These are phyloP conservation scores for Dovyalis caffra DNA, from an alignment of 345 rosid genomes.

Conservation along the genomic window DNA sequence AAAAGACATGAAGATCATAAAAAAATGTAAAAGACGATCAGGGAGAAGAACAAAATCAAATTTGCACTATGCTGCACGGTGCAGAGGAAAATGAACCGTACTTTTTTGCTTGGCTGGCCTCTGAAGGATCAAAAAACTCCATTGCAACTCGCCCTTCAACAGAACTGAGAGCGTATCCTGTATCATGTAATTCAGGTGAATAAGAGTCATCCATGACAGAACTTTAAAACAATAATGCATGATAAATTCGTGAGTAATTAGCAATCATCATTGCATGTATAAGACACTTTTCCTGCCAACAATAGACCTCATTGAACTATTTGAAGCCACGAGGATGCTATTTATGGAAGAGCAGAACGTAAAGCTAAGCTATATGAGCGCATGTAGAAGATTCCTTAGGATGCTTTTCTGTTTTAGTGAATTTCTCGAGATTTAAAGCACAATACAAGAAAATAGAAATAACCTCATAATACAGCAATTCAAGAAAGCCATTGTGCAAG, in stretches of 20 bases:
- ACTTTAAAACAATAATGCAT: not conserved
- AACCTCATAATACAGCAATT: not conserved
- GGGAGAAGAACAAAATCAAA: not conserved
- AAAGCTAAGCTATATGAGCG: not conserved
- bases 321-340: not conserved
- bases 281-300: not conserved
- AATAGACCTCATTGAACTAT: not conserved
- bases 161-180: constrained; percentile 98
- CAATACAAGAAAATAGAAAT: not conserved
- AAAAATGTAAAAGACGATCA: not conserved
- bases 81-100: constrained; percentile 23
- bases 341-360: not conserved
- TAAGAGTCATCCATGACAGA: constrained; percentile 1
- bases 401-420: not conserved
- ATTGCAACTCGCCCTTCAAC: constrained; percentile 98
- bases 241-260: not conserved
- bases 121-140: constrained; percentile 95
- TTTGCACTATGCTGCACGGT: not conserved
- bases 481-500: not conserved
- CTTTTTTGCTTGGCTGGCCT: constrained; percentile 95
- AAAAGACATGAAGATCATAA: not conserved
- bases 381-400: not conserved
- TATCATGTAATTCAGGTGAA: constrained; percentile 25
- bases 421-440: not conserved
- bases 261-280: not conserved